Evolutionary conservation across 805 yeast species (phyloP), one percentile per base, ranked within the genome.

Genomic region (Priceomyces medius): DNA sequence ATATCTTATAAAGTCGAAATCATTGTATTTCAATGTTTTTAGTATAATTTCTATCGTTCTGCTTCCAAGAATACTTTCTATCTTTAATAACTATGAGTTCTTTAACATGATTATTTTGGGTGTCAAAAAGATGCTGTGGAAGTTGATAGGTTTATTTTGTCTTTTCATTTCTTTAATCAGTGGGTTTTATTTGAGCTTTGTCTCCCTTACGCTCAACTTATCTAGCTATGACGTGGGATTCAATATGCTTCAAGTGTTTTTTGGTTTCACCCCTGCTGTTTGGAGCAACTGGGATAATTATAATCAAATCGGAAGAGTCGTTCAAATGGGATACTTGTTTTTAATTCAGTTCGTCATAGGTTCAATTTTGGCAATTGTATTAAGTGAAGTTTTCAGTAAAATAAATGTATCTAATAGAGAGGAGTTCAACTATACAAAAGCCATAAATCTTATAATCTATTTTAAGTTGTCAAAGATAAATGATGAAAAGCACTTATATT

Each of bases 241-340:
- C 50, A 78, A 73, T 43, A 64, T 77, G 65, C 55, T 77, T 34
- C 74, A 76, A 53, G 63, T 78, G 3, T 67, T 78, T 45, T 77
- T 77, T 52, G 83, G 83, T 0, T 78, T 74, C 53, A 78, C 83
- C 1, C 82, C 83, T 0, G 76, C 81, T 0, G 81, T 78, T 3
- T 78, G 83, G 83, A 65, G 67, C 35, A 73, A 71, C 40, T 77
- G 82, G 82, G 57, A 63, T 27, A 60, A 64, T 39, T 78, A 74
- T 49, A 69, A 76, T 31, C 47, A 58, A 1, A 53, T 76, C 31
- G 83, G 83, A 0, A 62, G 73, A 27, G 47, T 58, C n/a, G 63
- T 76, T 17, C 71, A 74, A 43, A 62, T 78, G 52, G 64, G 73
- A n/a, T 78, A 74, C 50, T 62, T 78, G 20, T 77, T 77, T 45